Base-by-base conservation (phyloP, 768 basidiomycete genomes). In the Boletellus emodensis region DNA sequence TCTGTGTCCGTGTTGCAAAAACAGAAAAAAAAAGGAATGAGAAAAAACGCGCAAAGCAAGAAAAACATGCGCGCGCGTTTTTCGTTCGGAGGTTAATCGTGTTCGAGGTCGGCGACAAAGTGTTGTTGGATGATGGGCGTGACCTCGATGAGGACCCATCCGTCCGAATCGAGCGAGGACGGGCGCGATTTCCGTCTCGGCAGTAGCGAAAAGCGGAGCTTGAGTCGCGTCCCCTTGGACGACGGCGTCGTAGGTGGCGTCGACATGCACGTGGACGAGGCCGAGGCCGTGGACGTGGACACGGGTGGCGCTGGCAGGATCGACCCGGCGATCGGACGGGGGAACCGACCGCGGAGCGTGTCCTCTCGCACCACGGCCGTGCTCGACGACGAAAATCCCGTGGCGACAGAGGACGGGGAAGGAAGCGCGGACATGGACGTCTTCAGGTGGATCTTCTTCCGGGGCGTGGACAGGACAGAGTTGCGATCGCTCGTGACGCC, bases 141-240 rank as follows among this genome's bases (percentile, higher is more conserved):
- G 24, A 70, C 44, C 4, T 70, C 66, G 48, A 68, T 55, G 37
- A 54, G 62, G 17, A 68, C 61, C 66, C 68, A 68, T 10, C 65
- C 68, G 1, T 61, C 67, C 30, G 53, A 55, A 26, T 35, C 63
- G 10, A 33, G 35, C 8, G 52, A 55, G 3, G 51, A 15, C 35
- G 35, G 51, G 22, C 50, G 61, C n/a, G 18, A 17, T 17, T 52
- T 61, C 26, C 66, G 56, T 35, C 44, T 58, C 9, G 53, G 49
- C 0, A 66, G 49, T 3, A 59, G 50, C 11, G 60, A 6, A n/a
- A 58, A 48, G 15, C 54, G 54, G 11, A 53, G 4, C 40, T 45
- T 59, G 51, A 49, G 47, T 33, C 55, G 56, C 34, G 58, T 42
- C 44, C 49, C 44, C 45, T 57, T 63, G 34, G 60, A 48, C 5